Base-by-base conservation (phyloP, 306 rosid genomes). In the Citrullus mucosospermus region DNA sequence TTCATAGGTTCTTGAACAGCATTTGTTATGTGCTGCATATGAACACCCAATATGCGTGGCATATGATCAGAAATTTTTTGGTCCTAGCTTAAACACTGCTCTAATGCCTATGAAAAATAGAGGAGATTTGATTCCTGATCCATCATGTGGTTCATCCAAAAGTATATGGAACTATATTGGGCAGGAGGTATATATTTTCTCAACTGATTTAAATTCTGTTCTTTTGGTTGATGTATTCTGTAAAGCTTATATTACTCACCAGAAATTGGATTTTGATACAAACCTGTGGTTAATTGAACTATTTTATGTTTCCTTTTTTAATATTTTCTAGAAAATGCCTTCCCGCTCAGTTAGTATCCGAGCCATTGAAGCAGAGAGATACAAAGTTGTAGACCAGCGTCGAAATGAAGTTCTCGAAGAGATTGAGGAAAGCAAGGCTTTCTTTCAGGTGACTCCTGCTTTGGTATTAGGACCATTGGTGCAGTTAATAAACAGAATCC, bases 351-450 rank as follows among this genome's bases (percentile, higher is more conserved):
- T 94, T 77, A 88, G 89, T 78, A 90, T 94, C 80, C 91, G 96
- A 53, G 91, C 98, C 46, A 92, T 94, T 77, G 98, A 94, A 81
- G 80, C 86, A 53, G 82, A 87, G 78, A 90, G 88, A 81, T 90
- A 90, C 77, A 83, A 84, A 80, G 93, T 94, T 73, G 80, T 88
- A 79, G 95, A 92, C 82, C 83, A 87, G 82, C 80, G 67, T 54
- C 87, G 44, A 32, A 78, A 90, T 22, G 59, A 83, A 84, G 85
- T 92, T 82, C 93, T 93, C 83, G 97, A 94, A 88, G 98, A 94
- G 89, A 88, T 94, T 66, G 98, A 94, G 86, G 98, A 94, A 87
- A 92, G 97, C 95, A 92, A 75, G 86, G 96, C 92, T 83, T 94
- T 94, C 87, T 92, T 92, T 85, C 98, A 90, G 96, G 98, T 94